Evolutionary conservation across 441 rosid species (phyloP).

Genomic region (Rhodomyrtus psidioides): DNA sequence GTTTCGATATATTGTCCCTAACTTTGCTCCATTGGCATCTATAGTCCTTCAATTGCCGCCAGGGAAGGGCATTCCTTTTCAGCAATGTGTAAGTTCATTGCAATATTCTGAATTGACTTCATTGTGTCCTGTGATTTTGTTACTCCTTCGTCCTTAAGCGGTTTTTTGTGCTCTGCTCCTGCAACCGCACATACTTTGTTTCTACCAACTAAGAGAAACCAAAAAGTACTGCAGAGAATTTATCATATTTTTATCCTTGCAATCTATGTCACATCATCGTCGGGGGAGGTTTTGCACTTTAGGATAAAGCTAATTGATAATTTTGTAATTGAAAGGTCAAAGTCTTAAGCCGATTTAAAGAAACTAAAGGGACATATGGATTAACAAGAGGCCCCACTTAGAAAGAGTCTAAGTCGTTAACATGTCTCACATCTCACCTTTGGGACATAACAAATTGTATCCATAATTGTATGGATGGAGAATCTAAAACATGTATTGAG

Average conservation of each 20-base stretch:
- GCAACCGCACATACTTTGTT: background rate
- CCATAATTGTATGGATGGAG: background rate
- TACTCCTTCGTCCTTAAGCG: background rate
- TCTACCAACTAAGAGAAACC: background rate
- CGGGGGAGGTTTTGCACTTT: background rate
- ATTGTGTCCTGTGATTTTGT: background rate
- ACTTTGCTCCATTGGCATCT: background rate
- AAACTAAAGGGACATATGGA: background rate
- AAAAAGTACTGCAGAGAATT: background rate
- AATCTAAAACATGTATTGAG: background rate
- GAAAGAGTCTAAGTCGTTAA: background rate
- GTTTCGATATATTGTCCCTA: background rate
- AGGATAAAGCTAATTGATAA: background rate
- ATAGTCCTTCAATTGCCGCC: background rate
- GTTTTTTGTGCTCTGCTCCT: background rate
- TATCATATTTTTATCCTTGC: background rate
- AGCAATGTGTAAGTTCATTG: background rate
- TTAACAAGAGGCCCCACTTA: background rate
- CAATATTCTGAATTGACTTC: background rate
- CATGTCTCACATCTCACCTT: background rate
- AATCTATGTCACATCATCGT: background rate
- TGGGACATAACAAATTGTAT: background rate
- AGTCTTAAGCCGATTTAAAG: background rate
- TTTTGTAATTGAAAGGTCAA: background rate
- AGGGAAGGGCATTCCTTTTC: conserved; percentile 1